phyloP scores from a whole-genome alignment of 164 flowering plant species.

The Nymphaea thermarum region DNA sequence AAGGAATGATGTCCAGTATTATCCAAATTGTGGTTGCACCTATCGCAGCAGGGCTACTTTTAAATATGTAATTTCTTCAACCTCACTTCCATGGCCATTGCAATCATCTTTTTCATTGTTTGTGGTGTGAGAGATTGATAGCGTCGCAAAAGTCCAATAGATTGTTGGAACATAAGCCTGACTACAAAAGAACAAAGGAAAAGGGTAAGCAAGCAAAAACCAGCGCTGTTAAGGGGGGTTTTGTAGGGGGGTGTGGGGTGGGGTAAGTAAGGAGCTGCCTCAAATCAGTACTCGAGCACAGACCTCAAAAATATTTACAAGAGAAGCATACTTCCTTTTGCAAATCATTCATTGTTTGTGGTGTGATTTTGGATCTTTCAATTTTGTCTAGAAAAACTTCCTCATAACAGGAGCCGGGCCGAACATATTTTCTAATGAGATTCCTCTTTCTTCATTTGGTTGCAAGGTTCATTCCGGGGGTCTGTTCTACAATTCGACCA shows the following conservation, averaged over 20 bases:
- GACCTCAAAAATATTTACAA: neutral
- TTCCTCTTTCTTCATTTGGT: constrained; percentile 4
- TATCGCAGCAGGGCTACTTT: constrained; percentile 69
- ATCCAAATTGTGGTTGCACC: constrained; percentile 85
- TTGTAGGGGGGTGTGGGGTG: too few species aligned
- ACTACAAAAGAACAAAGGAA: too few species aligned
- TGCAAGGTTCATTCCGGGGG: constrained; percentile 55
- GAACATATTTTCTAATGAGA: neutral
- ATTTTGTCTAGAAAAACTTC: neutral
- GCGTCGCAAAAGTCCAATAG: neutral
- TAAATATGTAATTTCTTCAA: constrained; percentile 42
- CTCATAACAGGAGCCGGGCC: neutral
- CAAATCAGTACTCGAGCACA: too few species aligned
- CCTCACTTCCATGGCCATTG: neutral
- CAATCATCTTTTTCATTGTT: neutral
- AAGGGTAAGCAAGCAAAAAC: neutral
- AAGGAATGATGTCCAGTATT: constrained; percentile 86
- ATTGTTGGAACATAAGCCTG: too few species aligned
- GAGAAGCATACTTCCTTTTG: neutral
- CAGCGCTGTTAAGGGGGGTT: neutral
- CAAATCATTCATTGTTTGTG: neutral
- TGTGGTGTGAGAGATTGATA: neutral
- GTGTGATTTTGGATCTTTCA: neutral
- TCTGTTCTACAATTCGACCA: constrained; percentile 65
- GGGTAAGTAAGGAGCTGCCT: too few species aligned